Evolutionary conservation across 2,329 filamentous ascomycete genomes (phyloP), one percentile per base, ranked within the genome.

Genomic region (Penicillium psychrosexuale): DNA sequence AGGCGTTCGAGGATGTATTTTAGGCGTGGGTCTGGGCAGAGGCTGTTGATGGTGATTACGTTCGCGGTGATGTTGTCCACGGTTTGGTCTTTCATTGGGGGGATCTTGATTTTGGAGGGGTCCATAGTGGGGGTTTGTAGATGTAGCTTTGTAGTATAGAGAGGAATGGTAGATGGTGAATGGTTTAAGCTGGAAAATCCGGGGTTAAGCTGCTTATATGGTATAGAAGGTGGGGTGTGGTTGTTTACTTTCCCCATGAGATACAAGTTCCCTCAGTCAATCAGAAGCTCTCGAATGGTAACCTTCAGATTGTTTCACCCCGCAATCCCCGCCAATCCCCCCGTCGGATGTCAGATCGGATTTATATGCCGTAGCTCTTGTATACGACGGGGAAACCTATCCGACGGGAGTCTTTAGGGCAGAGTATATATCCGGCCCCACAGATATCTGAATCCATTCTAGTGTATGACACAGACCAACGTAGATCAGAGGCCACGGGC

Each of bases 51-150:
- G 43, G 80, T 78, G 67, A 87, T 80, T 31, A 87, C 85, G 66
- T 91, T 91, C 47, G 87, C 83, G 51, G 89, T 91, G 72, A 91
- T 91, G 72, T 91, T 91, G 67, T 90, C 87, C 61, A 87, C 87
- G 1, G 86, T 91, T 34, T 91, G 78, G 73, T 91, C 84, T 68
- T 87, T 86, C 71, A 88, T 71, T 2, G 72, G 70, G 4, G 75
- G 74, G 57, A 76, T 72, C 24, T 70, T 72, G 61, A 75, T 72
- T 52, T 72, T 59, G 15, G 72, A 73, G 56, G 75, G 75, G 57
- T 77, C 74, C 74, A 77, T 77, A 37, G 47, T 66, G 46, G 12
- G 15, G 13, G 1, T 24, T 24, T 24, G 22, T 24, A 24, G 4
- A 24, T 51, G n/a, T n/a, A 3, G 8, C 8, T 24, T 36, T 27